A percentile compares a stretch with the other conserved stretches of the same genome.
Conservation (phyloP, 2,329 filamentous ascomycete species). For the Domatiomyces globalis region DNA sequence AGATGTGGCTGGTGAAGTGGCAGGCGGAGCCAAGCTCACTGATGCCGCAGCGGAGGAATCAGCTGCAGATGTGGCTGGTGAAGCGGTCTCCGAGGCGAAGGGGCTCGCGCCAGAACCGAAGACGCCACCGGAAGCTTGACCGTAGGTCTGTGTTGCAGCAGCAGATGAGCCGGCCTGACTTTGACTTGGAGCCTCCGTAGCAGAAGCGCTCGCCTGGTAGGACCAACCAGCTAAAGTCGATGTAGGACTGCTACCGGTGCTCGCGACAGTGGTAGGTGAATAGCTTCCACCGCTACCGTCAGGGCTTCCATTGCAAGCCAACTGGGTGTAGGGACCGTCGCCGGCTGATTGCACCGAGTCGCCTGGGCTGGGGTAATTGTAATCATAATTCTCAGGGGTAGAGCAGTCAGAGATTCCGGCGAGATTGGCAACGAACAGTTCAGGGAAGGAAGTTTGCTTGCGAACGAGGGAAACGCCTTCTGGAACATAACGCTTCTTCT, state of each 20-base stretch:
- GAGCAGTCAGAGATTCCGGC: conserved; percentile 36
- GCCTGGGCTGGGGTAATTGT: conserved; percentile 57
- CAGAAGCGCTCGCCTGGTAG: background rate
- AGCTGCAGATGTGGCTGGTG: conserved; percentile 4
- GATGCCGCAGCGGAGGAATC: conserved; percentile 1
- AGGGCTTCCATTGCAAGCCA: conserved; percentile 13
- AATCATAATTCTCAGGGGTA: conserved; percentile 41
- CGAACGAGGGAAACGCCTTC: conserved; percentile 12
- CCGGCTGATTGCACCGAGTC: conserved; percentile 33
- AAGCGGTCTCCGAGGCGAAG: background rate
- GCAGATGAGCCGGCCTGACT: background rate
- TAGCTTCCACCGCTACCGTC: conserved; percentile 10
- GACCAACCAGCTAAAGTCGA: conserved; percentile 2
- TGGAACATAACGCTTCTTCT: conserved; percentile 30
- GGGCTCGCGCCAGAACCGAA: background rate
- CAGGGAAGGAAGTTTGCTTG: conserved; percentile 42
- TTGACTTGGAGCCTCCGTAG: background rate
- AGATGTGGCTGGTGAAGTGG: conserved; percentile 1
- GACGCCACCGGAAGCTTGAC: conserved; percentile 1
- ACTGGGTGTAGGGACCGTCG: conserved; percentile 12
- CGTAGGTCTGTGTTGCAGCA: conserved; percentile 1
- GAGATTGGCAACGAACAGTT: conserved; percentile 65
- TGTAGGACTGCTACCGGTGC: background rate
- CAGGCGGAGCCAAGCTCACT: too few relatives aligned
- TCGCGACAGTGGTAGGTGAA: conserved; percentile 2